These are phyloP conservation scores for Acanthamoeba castellanii DNA, from an alignment of 208 protist genomes.

Conservation along the genomic window DNA sequence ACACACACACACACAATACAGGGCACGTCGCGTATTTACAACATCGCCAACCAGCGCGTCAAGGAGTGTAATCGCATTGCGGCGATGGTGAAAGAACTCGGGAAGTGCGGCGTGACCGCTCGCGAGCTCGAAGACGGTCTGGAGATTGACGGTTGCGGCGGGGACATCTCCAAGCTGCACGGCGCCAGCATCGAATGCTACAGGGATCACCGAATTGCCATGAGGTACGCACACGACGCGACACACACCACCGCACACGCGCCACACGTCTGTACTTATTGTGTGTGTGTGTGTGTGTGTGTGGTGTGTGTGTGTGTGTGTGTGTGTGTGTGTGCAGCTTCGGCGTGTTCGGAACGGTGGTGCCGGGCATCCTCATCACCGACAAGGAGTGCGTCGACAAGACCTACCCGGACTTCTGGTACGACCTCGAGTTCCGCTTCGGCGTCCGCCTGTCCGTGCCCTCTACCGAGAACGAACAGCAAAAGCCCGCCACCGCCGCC, in stretches of 20 bases:
- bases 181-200: slow-evolving; percentile 87
- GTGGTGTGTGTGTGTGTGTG: too few relatives aligned
- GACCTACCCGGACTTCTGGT: slow-evolving; percentile 91
- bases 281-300: neutral
- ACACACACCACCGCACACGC: neutral
- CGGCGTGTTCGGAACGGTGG: slow-evolving; percentile 81
- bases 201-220: slow-evolving; percentile 92
- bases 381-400: slow-evolving; percentile 91
- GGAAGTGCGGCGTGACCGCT: slow-evolving; percentile 81
- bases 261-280: neutral
- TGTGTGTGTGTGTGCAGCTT: slow-evolving; percentile 59
- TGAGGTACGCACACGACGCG: slow-evolving; percentile 76
- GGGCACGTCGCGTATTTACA: slow-evolving; percentile 83
- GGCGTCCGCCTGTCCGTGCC: slow-evolving; percentile 20
- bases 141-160: slow-evolving; percentile 66
- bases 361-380: slow-evolving; percentile 86
- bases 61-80: slow-evolving; percentile 92
- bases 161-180: slow-evolving; percentile 58
- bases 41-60: slow-evolving; percentile 91
- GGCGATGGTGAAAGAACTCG: slow-evolving; percentile 88
- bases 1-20: neutral
- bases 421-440: slow-evolving; percentile 80
- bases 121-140: slow-evolving; percentile 85
- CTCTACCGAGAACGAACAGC: slow-evolving; percentile 12
- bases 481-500: neutral